These are phyloP conservation scores for Abrus precatorius DNA, from an alignment of 306 rosid genomes.

Conservation along the genomic window DNA sequence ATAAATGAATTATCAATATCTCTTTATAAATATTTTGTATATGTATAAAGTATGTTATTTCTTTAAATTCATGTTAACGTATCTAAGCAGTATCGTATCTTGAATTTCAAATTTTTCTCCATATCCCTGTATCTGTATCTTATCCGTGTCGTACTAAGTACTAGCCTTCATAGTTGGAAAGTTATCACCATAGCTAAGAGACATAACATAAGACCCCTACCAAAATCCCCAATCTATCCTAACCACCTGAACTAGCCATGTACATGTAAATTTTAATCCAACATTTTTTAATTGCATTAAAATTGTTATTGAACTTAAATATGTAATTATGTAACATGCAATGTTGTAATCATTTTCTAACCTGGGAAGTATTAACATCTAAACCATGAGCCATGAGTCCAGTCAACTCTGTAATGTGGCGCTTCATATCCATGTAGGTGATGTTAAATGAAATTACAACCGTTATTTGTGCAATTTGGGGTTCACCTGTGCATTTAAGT, in stretches of 20 bases:
- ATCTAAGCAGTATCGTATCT: too few relatives aligned
- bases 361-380: slow-evolving; percentile 84
- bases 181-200: slow-evolving; percentile 34
- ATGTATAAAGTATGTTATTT: too few relatives aligned
- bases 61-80: too few relatives aligned
- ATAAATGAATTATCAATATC: too few relatives aligned
- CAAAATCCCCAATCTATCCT: slow-evolving; percentile 35
- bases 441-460: slow-evolving; percentile 72
- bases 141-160: too few relatives aligned
- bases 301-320: slow-evolving; percentile 6
- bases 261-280: slow-evolving; percentile 25
- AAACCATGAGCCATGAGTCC: slow-evolving; percentile 78
- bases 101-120: too few relatives aligned
- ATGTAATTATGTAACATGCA: slow-evolving; percentile 18
- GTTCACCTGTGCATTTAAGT: slow-evolving; percentile 63
- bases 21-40: too few relatives aligned
- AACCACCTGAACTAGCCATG: slow-evolving; percentile 26
- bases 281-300: slow-evolving; percentile 4
- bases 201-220: slow-evolving; percentile 29
- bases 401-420: slow-evolving; percentile 70
- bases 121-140: too few relatives aligned
- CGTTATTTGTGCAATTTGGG: slow-evolving; percentile 66
- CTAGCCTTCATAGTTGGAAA: neutral
- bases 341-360: slow-evolving; percentile 50
- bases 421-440: slow-evolving; percentile 73